Percentiles rank a stretch among this genome's conserved stretches.
Conservation (phyloP, 768 basidiomycete species). For the Mycena pura region DNA sequence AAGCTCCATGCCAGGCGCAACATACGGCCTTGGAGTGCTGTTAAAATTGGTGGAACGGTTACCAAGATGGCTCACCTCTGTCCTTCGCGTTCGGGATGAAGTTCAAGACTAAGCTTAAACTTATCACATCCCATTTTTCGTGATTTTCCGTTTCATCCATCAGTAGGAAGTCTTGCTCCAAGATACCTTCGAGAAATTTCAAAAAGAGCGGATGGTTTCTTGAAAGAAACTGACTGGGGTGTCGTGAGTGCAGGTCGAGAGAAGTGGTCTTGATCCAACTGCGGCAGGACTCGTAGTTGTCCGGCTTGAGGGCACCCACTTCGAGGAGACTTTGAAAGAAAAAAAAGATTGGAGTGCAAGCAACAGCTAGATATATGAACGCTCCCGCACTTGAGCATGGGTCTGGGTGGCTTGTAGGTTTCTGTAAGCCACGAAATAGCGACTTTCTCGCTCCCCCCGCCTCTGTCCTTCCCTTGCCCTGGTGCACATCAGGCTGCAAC, state of each 20-base stretch:
- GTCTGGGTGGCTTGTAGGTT: conserved; percentile 39
- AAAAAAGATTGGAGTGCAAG: background rate
- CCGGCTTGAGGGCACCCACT: conserved; percentile 85
- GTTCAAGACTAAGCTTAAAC: conserved; percentile 89
- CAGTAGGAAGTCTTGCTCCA: conserved; percentile 85
- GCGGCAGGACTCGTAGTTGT: conserved; percentile 73
- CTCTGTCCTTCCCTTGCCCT: conserved; percentile 82
- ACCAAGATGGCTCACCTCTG: conserved; percentile 59
- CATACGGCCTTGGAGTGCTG: conserved; percentile 65
- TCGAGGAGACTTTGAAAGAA: conserved; percentile 74
- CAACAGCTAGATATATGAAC: background rate
- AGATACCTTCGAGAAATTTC: conserved; percentile 48
- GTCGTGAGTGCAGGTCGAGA: conserved; percentile 85
- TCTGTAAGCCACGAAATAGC: conserved; percentile 79
- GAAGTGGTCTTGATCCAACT: conserved; percentile 78
- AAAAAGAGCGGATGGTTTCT: background rate
- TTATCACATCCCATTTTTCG: conserved; percentile 77
- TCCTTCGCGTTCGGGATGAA: conserved; percentile 80
- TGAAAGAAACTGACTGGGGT: conserved; percentile 49
- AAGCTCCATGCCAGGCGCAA: conserved; percentile 64
- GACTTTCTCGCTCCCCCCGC: conserved; percentile 88
- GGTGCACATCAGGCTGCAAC: no score
- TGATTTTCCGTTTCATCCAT: conserved; percentile 58
- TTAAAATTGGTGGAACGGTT: background rate
- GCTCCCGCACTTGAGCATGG: conserved; percentile 46